Base-by-base conservation (phyloP, 331 rosid species). In the Quercus phellos region DNA sequence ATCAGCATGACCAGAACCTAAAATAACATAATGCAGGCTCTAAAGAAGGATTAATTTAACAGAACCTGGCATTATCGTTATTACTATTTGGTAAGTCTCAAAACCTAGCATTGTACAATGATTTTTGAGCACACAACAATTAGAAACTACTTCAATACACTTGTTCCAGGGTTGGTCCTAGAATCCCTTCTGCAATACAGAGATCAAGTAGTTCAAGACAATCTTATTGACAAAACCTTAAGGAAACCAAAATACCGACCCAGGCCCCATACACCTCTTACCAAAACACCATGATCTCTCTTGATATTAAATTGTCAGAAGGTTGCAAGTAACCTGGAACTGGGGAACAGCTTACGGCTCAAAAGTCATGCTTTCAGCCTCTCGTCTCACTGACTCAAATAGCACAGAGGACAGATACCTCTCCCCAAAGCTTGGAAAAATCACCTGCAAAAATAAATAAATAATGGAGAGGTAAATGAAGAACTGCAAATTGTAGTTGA, bases 391-490 rank as follows among this genome's bases (percentile, higher is more conserved):
- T 0, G 95, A 86, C n/a, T 92, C 97, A 75, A 92, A 90, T 83
- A 92, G 86, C 77, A 83, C 91, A 24, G 96, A 87, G 24, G 97
- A 90, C 27, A 92, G 87, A 71, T 90, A 92, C 74, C 96, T 89
- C 89, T 92, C 97, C n/a, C 97, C 97, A 55, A 88, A 92, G 89
- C 97, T 90, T 70, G 97, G 96, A 59, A 92, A 92, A 77, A 92
- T 55, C 24, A 84, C 91, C 97, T 92, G 87, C 85, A 77, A 34
- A 82, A 1, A 55, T 51, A 58, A 0, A 55, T 55, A 54, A 63
- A 18, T 18, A 79, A 73, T 54, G 51, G 4, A 74, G 51, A 5
- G 55, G 24, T 17, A 19, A n/a, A 46, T 12, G 50, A 19, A 6
- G 3, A 70, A 46, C 16, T 42, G n/a, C 21, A 70, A 6, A 42